Evolutionary conservation across 768 basidiomycete genomes (phyloP).

Genomic region (Hysterangium stoloniferum): DNA sequence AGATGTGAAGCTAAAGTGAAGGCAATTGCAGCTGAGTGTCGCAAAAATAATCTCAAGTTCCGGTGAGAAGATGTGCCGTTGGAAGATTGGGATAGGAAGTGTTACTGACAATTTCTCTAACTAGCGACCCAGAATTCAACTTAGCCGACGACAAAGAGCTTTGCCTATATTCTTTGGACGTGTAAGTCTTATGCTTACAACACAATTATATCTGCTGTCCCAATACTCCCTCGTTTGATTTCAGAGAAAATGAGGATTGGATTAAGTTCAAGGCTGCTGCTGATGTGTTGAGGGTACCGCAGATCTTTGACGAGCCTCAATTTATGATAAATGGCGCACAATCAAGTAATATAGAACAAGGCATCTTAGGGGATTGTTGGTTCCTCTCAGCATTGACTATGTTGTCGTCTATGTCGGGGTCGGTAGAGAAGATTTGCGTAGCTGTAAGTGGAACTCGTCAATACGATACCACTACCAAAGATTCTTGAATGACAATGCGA

Average conservation of each 20-base stretch:
- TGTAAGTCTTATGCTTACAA: slow-evolving; percentile 7
- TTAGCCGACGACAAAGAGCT: slow-evolving; percentile 32
- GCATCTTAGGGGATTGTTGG: slow-evolving; percentile 45
- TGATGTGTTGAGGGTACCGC: slow-evolving; percentile 39
- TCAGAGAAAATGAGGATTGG: slow-evolving; percentile 8
- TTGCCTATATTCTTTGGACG: slow-evolving; percentile 35
- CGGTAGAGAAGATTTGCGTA: slow-evolving; percentile 48
- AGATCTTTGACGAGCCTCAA: slow-evolving; percentile 43
- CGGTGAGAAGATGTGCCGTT: slow-evolving; percentile 29
- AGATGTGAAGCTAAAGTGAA: slow-evolving; percentile 39
- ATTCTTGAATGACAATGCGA: background rate
- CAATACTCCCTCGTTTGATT: background rate
- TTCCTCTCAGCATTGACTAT: slow-evolving; percentile 45
- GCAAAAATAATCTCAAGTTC: slow-evolving; percentile 41
- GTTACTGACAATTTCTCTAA: background rate
- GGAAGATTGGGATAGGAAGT: slow-evolving; percentile 11
- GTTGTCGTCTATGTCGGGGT: slow-evolving; percentile 34
- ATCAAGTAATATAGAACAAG: slow-evolving; percentile 43
- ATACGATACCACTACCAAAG: background rate
- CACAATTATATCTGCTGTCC: background rate
- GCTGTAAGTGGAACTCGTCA: slow-evolving; percentile 25
- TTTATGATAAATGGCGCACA: slow-evolving; percentile 40
- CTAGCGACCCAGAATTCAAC: slow-evolving; percentile 51
- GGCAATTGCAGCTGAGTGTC: slow-evolving; percentile 39
- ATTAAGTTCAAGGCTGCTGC: slow-evolving; percentile 26